Evolutionary conservation across 1,139 yeast genomes (phyloP).

Genomic region (Suhomyces coccinellae): DNA sequence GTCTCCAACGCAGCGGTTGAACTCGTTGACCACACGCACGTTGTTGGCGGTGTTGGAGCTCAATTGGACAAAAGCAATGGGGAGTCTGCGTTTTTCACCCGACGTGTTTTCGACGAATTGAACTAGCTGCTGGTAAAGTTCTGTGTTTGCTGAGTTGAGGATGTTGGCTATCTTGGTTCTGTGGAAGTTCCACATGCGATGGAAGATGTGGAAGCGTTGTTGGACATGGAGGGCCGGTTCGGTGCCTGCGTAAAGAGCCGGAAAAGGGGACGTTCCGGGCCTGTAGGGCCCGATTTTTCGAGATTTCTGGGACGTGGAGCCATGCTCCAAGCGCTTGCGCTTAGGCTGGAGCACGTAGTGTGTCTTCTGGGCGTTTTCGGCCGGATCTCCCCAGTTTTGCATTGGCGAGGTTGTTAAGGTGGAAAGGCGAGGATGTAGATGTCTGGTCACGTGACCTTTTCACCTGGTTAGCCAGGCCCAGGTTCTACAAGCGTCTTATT

Average conservation of each 20-base stretch:
- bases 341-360: constrained; percentile 17
- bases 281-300: not conserved
- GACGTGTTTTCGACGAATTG: constrained; percentile 24
- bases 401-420: not conserved
- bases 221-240: constrained; percentile 38
- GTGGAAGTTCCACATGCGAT: constrained; percentile 42
- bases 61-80: constrained; percentile 48
- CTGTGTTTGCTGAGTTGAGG: constrained; percentile 39
- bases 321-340: constrained; percentile 7
- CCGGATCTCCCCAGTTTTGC: constrained; percentile 4
- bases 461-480: too few species aligned
- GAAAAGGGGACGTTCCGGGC: constrained; percentile 29
- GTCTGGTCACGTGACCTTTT: not conserved
- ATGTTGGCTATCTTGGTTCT: constrained; percentile 36
- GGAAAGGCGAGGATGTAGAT: not conserved
- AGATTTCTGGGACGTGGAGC: not conserved
- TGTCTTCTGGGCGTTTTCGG: constrained; percentile 15
- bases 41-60: constrained; percentile 63
- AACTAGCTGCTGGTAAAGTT: constrained; percentile 35
- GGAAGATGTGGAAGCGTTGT: constrained; percentile 41
- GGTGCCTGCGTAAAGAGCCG: constrained; percentile 36
- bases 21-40: constrained; percentile 46
- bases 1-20: constrained; percentile 27
- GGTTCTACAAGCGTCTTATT: too few species aligned
- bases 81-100: constrained; percentile 24